phyloP scores from a whole-genome alignment of 2,329 filamentous ascomycete species.

The Apiospora sp. region DNA sequence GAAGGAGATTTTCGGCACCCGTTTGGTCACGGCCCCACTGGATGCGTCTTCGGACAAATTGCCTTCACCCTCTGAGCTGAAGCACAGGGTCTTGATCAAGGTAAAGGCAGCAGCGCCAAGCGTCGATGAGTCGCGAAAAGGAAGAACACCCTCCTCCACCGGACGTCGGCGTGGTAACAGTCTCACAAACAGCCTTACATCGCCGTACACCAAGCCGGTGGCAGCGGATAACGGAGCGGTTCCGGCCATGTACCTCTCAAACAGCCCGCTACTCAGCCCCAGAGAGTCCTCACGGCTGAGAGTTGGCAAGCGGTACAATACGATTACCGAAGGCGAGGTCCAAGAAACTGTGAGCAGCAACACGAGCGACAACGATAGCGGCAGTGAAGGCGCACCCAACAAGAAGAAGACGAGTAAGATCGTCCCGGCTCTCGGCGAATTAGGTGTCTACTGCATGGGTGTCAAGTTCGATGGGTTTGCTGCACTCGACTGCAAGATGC shows the following conservation, averaged over 20 bases:
- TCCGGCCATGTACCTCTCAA: conserved; percentile 58
- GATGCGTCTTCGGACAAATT: conserved; percentile 72
- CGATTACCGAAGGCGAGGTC: conserved; percentile 64
- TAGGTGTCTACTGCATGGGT: conserved; percentile 79
- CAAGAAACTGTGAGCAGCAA: conserved; percentile 64
- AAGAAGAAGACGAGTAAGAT: conserved; percentile 84
- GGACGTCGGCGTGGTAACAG: conserved; percentile 70
- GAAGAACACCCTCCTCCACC: conserved; percentile 45
- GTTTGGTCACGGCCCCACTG: conserved; percentile 79
- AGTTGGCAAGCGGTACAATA: conserved; percentile 62
- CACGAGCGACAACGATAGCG: conserved; percentile 82
- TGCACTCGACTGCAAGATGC: conserved; percentile 79
- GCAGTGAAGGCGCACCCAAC: conserved; percentile 61
- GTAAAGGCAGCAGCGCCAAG: conserved; percentile 75
- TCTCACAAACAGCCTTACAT: conserved; percentile 74
- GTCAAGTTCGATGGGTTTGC: conserved; percentile 88
- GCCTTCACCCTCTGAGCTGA: conserved; percentile 86
- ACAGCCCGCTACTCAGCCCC: conserved; percentile 62
- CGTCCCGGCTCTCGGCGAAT: conserved; percentile 78
- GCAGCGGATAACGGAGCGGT: conserved; percentile 60
- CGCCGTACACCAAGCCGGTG: conserved; percentile 73
- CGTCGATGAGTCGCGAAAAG: conserved; percentile 50
- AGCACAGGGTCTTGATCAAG: conserved; percentile 87
- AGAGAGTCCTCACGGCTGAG: conserved; percentile 58
- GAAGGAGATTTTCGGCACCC: conserved; percentile 81